Percentiles rank a stretch among this genome's conserved stretches.
phyloP scores from a whole-genome alignment of 208 protist genomes.

The Crithidia mellificae region DNA sequence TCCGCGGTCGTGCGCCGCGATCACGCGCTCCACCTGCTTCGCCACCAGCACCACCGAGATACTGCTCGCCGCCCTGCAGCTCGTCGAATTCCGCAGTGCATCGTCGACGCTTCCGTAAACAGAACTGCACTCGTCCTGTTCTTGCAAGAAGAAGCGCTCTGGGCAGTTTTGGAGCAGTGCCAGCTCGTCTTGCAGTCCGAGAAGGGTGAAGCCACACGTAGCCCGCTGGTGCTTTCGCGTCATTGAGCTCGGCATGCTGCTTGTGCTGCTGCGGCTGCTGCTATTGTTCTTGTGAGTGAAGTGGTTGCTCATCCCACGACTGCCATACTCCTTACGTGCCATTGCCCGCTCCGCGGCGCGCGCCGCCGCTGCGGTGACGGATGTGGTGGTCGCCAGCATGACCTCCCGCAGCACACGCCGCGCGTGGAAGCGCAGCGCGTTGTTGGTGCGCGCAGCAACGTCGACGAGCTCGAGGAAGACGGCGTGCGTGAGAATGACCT shows the following conservation, averaged over 20 bases:
- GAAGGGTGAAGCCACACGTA: constrained; percentile 62
- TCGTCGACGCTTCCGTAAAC: no score
- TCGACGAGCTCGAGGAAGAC: constrained; percentile 64
- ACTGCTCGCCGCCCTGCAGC: constrained; percentile 1
- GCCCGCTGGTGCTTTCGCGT: constrained; percentile 12
- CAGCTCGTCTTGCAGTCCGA: constrained; percentile 83
- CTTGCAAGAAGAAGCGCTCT: constrained; percentile 50
- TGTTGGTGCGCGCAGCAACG: constrained; percentile 35
- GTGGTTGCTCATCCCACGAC: no score
- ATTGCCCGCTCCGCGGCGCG: not conserved
- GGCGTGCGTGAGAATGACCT: constrained; percentile 77
- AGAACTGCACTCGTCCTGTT: constrained; percentile 4
- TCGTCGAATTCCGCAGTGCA: not conserved
- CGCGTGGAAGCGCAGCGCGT: constrained; percentile 62
- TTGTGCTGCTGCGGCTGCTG: not conserved
- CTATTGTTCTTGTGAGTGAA: no score
- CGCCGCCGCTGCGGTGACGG: constrained; percentile 1
- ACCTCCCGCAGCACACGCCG: constrained; percentile 61
- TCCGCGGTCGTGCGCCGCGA: constrained; percentile 31
- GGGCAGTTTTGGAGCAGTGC: constrained; percentile 57
- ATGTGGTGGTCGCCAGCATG: constrained; percentile 53
- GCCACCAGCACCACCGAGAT: constrained; percentile 49
- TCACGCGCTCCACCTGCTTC: constrained; percentile 54
- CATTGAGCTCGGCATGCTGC: no score
- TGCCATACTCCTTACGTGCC: not conserved